Conservation (phyloP, 2,329 filamentous ascomycete species). For the Alternaria sp. region DNA sequence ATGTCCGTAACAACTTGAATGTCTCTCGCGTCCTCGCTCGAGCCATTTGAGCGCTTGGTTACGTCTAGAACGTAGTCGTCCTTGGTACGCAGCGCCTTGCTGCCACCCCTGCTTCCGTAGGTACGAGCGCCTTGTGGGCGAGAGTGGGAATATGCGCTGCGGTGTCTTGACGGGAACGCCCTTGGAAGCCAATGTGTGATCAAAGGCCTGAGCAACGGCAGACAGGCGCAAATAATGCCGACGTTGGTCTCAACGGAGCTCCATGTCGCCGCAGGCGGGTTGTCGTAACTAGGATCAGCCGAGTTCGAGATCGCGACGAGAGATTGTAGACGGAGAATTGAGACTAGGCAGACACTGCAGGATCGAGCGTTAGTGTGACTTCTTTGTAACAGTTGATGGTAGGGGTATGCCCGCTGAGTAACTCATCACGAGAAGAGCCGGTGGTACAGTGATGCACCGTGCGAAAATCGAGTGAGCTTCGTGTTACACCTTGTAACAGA, state of each 20-base stretch:
- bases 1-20: constrained; percentile 38
- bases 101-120: constrained; percentile 17
- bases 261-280: constrained; percentile 42
- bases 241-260: constrained; percentile 39
- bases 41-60: constrained; percentile 1
- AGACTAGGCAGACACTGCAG: constrained; percentile 43
- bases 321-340: constrained; percentile 43
- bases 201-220: constrained; percentile 38
- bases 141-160: constrained; percentile 11
- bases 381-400: background rate
- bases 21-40: constrained; percentile 13
- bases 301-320: constrained; percentile 42
- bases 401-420: background rate
- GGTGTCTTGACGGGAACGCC: constrained; percentile 26
- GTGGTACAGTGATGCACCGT: background rate
- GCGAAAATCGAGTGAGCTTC: background rate
- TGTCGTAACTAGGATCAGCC: constrained; percentile 39
- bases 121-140: constrained; percentile 13
- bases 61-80: constrained; percentile 13
- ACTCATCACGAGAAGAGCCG: background rate
- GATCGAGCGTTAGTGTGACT: constrained; percentile 2
- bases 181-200: constrained; percentile 32
- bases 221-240: constrained; percentile 44
- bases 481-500: constrained; percentile 9
- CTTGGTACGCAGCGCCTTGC: constrained; percentile 5